phyloP scores from a whole-genome alignment of 2,329 filamentous ascomycete species.

The Hypocreales sp. region DNA sequence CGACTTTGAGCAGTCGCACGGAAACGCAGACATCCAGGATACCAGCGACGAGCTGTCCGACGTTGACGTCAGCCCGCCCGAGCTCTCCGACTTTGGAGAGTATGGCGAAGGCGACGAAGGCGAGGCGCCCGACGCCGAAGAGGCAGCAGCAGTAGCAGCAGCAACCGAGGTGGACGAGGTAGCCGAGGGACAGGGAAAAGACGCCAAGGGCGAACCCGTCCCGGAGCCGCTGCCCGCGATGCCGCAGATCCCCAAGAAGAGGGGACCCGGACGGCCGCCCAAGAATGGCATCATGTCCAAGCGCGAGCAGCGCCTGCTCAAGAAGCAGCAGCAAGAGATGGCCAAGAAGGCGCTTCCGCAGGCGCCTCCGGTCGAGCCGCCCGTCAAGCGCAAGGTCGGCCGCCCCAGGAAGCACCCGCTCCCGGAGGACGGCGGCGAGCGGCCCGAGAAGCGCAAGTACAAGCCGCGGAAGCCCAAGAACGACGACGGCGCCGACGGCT shows the following conservation, averaged over 20 bases:
- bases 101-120: conserved; percentile 12
- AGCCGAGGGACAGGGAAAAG: conserved; percentile 12
- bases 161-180: neutral
- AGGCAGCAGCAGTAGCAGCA: conserved; percentile 6
- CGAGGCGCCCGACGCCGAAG: conserved; percentile 9
- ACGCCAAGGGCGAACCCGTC: conserved; percentile 13
- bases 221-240: conserved; percentile 19
- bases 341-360: conserved; percentile 36
- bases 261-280: conserved; percentile 65
- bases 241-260: conserved; percentile 42
- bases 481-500: conserved; percentile 39
- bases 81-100: conserved; percentile 20
- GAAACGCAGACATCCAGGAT: conserved; percentile 38
- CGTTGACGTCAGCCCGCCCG: conserved; percentile 23
- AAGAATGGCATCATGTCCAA: conserved; percentile 79
- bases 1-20: conserved; percentile 49
- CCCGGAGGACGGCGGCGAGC: conserved; percentile 37
- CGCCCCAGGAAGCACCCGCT: conserved; percentile 48
- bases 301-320: conserved; percentile 49
- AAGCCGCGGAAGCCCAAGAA: conserved; percentile 42
- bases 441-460: conserved; percentile 49
- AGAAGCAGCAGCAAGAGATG: conserved; percentile 35
- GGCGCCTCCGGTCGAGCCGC: conserved; percentile 29
- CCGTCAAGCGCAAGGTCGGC: conserved; percentile 48
- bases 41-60: conserved; percentile 38